Base-by-base conservation (phyloP, 2,329 filamentous ascomycete species). In the Diaporthe destruens region DNA sequence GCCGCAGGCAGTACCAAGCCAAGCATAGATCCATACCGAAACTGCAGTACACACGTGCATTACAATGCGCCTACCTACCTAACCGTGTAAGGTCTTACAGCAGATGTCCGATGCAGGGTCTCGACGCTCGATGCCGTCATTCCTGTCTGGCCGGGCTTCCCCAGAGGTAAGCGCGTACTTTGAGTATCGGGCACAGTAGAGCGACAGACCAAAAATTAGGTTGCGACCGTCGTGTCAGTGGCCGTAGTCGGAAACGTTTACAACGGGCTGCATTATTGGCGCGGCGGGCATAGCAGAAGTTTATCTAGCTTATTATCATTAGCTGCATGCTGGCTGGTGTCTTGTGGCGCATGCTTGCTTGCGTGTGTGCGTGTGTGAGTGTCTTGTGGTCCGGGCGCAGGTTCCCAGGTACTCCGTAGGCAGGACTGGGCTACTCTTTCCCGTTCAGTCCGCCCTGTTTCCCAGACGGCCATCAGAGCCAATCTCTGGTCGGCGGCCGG, bases 161-260 rank as follows among this genome's bases (percentile, higher is more conserved):
- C 29, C 29, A n/a, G n/a, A n/a, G n/a, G n/a, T n/a, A n/a, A n/a
- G n/a, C n/a, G n/a, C n/a, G n/a, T n/a, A n/a, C n/a, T n/a, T n/a
- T n/a, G n/a, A n/a, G n/a, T n/a, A n/a, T n/a, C n/a, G n/a, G n/a
- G n/a, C n/a, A n/a, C n/a, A n/a, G n/a, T n/a, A n/a, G n/a, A n/a
- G n/a, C n/a, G n/a, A n/a, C n/a, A n/a, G 29, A 29, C 29, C 29
- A 29, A 29, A 29, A 29, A 29, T 29, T 65, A 65, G 44, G 44
- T 65, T 65, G 61, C 61, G 51, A 36, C 61, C 61, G 44, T 51
- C 32, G 44, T 65, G 49, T 47, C 61, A 51, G 59, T 44, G 61
- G 42, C 25, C 4, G n/a, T 8, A 51, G 61, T 65, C 49, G 61
- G 44, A 65, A 65, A 51, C 42, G 29, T 23, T 36, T 65, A 44